A percentile compares a stretch with the other conserved stretches of the same genome.
These are phyloP conservation scores for Agroathelia rolfsii DNA, from an alignment of 1,284 basidiomycete species.

Conservation along the genomic window DNA sequence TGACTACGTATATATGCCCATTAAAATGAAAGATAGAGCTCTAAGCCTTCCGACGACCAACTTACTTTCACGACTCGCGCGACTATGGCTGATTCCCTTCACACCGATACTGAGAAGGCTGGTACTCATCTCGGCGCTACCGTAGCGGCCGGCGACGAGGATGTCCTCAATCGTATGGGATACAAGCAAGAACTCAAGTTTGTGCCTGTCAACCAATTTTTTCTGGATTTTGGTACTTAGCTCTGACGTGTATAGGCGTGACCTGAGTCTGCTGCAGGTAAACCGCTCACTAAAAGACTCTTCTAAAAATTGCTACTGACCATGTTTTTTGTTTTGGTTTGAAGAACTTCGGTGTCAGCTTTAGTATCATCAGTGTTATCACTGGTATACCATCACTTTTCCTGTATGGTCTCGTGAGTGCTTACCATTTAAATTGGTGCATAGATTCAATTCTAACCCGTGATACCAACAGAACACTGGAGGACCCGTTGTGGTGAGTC, in stretches of 20 bases:
- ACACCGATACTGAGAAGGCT: too few relatives aligned
- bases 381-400: constrained; percentile 62
- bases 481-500: constrained; percentile 58
- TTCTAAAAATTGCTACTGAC: constrained; percentile 3
- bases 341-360: constrained; percentile 68
- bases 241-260: constrained; percentile 28
- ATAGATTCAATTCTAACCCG: constrained; percentile 5
- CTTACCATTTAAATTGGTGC: background rate
- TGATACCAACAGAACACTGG: constrained; percentile 51
- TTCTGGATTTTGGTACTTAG: constrained; percentile 2
- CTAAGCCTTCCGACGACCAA: too few relatives aligned
- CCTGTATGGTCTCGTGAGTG: constrained; percentile 51
- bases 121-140: too few relatives aligned
- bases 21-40: too few relatives aligned
- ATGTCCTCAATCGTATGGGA: constrained; percentile 60
- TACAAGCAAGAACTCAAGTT: constrained; percentile 68
- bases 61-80: too few relatives aligned
- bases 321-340: constrained; percentile 8
- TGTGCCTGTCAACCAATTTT: constrained; percentile 18
- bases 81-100: too few relatives aligned
- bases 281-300: constrained; percentile 3
- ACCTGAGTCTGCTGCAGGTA: constrained; percentile 51
- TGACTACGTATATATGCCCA: too few relatives aligned
- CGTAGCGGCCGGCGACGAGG: constrained; percentile 54
- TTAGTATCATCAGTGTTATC: constrained; percentile 67